phyloP scores from a whole-genome alignment of 2,329 filamentous ascomycete species.

The Raffaelea ambrosiae region DNA sequence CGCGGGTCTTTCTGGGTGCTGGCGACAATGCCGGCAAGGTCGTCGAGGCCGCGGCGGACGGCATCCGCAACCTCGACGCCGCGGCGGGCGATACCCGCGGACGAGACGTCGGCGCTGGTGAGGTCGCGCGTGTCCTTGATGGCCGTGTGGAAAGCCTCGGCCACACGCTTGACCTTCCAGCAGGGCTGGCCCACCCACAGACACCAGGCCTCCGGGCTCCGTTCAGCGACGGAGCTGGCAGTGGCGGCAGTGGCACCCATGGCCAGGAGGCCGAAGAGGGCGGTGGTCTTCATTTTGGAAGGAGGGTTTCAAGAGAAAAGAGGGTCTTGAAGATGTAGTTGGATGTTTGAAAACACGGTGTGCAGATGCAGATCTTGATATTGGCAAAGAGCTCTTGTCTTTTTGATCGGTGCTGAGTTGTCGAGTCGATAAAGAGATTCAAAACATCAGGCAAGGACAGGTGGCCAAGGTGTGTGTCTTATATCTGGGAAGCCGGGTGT shows the following conservation, averaged over 20 bases:
- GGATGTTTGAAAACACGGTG: neutral
- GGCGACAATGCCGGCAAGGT: constrained; percentile 14
- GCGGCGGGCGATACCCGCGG: constrained; percentile 3
- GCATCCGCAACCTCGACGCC: constrained; percentile 12
- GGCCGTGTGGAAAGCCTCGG: constrained; percentile 10
- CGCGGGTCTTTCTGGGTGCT: constrained; percentile 13
- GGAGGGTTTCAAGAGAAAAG: neutral
- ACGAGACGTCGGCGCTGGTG: neutral
- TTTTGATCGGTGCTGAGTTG: neutral
- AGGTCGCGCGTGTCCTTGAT: constrained; percentile 1
- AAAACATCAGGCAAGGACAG: no score
- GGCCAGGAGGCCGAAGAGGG: constrained; percentile 12
- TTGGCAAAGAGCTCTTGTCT: no score
- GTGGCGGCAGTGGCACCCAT: constrained; percentile 10
- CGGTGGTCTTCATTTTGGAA: constrained; percentile 12
- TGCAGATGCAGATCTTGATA: no score
- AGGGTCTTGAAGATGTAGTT: no score
- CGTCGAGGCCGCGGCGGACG: constrained; percentile 13
- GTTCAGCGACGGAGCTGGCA: constrained; percentile 11
- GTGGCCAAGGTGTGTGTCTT: neutral
- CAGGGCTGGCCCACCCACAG: constrained; percentile 10
- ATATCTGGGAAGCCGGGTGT: neutral
- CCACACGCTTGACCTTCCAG: constrained; percentile 14
- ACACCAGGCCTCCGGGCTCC: constrained; percentile 12
- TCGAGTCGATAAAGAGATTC: neutral